phyloP scores from a whole-genome alignment of 805 yeast species.

The Starmerella gropengiesseri region DNA sequence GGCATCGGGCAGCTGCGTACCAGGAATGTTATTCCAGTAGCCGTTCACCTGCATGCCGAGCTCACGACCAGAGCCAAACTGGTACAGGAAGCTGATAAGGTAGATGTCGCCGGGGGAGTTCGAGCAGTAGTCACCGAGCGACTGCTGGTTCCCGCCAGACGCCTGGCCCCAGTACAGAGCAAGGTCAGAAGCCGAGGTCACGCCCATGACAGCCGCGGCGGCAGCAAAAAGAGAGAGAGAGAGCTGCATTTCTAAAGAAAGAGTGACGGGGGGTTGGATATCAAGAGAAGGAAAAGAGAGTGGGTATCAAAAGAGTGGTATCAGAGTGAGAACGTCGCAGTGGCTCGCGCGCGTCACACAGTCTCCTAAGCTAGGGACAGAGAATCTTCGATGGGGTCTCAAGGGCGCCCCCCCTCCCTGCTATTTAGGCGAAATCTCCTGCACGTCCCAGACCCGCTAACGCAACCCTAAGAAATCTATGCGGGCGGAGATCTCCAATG shows the following conservation, averaged over 20 bases:
- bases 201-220: conserved; percentile 1
- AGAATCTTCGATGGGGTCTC: not conserved
- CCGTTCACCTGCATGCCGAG: conserved; percentile 49
- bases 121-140: conserved; percentile 50
- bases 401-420: not conserved
- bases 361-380: not conserved
- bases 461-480: too few relatives aligned
- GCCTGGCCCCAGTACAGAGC: conserved; percentile 88
- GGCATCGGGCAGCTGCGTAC: conserved; percentile 38
- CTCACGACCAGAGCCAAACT: conserved; percentile 39
- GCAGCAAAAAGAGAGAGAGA: conserved; percentile 9
- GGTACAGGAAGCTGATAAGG: conserved; percentile 56
- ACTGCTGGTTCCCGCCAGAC: conserved; percentile 49
- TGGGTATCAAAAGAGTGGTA: conserved; percentile 4
- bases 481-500: too few relatives aligned
- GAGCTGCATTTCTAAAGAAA: conserved; percentile 1
- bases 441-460: not conserved
- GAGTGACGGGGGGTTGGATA: not conserved
- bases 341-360: too few relatives aligned
- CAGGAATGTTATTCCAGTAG: conserved; percentile 26
- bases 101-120: conserved; percentile 51
- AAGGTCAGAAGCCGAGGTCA: conserved; percentile 41
- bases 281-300: not conserved
- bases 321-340: not conserved
- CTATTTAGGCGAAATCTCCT: not conserved